Conservation (phyloP, 2,329 filamentous ascomycete species). For the Spiromastix sp. region DNA sequence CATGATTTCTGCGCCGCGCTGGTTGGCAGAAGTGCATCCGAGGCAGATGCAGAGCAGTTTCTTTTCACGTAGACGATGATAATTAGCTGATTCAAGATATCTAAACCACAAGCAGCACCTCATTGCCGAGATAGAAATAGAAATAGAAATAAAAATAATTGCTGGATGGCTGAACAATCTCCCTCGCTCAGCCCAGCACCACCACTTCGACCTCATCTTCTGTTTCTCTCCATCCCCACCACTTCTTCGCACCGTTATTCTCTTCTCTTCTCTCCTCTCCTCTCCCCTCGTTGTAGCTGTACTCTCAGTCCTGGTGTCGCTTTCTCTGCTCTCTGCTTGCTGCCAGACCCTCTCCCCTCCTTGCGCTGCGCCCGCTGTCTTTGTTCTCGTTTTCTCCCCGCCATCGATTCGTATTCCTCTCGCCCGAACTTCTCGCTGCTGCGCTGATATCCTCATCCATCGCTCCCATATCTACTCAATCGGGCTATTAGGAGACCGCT, state of each 20-base stretch:
- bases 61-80: no score
- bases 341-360: constrained; percentile 1
- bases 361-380: constrained; percentile 3
- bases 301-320: constrained; percentile 3
- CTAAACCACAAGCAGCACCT: no score
- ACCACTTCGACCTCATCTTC: neutral
- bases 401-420: constrained; percentile 1
- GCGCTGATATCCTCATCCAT: no score
- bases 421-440: constrained; percentile 5
- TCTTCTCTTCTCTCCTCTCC: constrained; percentile 6
- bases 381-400: constrained; percentile 4
- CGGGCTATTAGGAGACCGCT: no score
- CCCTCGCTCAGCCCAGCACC: neutral
- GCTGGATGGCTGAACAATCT: no score
- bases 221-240: constrained; percentile 3
- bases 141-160: no score
- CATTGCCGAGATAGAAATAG: no score
- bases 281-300: constrained; percentile 8
- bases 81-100: no score
- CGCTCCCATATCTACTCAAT: no score
- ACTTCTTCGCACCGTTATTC: constrained; percentile 3
- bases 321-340: neutral
- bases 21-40: no score
- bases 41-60: no score
- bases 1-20: no score